A percentile compares a stretch with the other conserved stretches of the same genome.
These are phyloP conservation scores for Poa annua DNA, from an alignment of 176 grass and related monocot species.

Conservation along the genomic window DNA sequence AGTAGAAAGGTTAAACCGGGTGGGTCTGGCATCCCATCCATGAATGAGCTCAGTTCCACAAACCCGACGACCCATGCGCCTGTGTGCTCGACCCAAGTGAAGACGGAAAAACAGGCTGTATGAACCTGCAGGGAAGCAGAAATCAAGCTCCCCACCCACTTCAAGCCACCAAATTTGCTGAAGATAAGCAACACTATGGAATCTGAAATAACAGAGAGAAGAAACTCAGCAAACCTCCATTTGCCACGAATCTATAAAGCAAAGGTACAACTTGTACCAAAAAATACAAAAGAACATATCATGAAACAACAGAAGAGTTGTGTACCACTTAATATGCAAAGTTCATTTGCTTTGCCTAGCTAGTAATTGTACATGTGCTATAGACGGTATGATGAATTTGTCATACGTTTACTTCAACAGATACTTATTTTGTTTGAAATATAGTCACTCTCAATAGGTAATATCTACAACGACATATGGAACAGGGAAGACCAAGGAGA, in stretches of 20 bases:
- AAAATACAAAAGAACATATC: not conserved
- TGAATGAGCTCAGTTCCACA: conserved; percentile 80
- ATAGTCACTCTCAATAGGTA: not conserved
- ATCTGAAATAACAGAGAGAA: conserved; percentile 64
- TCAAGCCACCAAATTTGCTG: conserved; percentile 99
- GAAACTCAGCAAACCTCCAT: conserved; percentile 36
- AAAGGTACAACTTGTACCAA: not conserved
- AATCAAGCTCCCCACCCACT: conserved; percentile 80
- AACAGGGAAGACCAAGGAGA: not conserved
- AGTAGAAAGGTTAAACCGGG: conserved; percentile 77
- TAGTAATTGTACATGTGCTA: not conserved
- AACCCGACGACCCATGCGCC: conserved; percentile 70
- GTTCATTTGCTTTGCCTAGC: not conserved
- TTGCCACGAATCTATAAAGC: conserved; percentile 19
- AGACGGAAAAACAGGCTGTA: conserved; percentile 88
- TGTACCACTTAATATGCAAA: not conserved
- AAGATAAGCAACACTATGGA: conserved; percentile 85
- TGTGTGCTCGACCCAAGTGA: conserved; percentile 73
- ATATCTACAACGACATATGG: not conserved
- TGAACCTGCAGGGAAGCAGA: conserved; percentile 80
- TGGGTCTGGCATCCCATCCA: conserved; percentile 84
- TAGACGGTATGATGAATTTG: not conserved
- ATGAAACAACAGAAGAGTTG: not conserved
- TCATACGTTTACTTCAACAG: not conserved
- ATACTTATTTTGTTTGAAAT: not conserved